These are phyloP conservation scores for Tuber aestivum DNA, from an alignment of 495 filamentous ascomycete species.

Conservation along the genomic window DNA sequence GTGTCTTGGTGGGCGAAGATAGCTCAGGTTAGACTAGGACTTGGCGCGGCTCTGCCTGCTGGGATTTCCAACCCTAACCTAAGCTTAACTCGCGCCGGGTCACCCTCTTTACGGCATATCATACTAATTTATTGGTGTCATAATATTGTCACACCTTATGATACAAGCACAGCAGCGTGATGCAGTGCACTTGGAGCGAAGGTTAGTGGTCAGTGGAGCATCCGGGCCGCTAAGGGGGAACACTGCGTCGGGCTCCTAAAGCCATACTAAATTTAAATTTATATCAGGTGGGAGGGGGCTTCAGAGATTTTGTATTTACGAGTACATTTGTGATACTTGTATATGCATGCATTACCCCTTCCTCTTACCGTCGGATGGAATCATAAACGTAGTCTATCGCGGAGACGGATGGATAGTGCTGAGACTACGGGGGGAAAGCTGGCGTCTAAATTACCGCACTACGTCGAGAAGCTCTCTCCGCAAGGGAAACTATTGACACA, in stretches of 20 bases:
- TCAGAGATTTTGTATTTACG: neutral
- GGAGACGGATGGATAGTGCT: too few relatives aligned
- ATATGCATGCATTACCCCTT: neutral
- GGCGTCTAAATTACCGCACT: neutral
- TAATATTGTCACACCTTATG: too few relatives aligned
- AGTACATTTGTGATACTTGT: neutral
- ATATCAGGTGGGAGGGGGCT: too few relatives aligned
- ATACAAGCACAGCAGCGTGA: too few relatives aligned
- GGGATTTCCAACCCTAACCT: neutral
- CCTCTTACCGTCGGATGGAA: neutral
- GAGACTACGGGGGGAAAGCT: too few relatives aligned
- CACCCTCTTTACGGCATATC: too few relatives aligned
- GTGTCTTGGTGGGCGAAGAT: neutral
- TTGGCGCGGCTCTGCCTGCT: neutral
- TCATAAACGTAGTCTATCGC: neutral
- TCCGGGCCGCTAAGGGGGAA: neutral
- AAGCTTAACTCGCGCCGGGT: neutral
- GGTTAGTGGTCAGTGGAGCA: neutral
- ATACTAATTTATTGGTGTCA: too few relatives aligned
- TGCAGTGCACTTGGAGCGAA: neutral
- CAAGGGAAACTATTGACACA: neutral
- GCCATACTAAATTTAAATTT: too few relatives aligned
- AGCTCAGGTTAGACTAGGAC: neutral
- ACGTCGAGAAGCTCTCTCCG: neutral
- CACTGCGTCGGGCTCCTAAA: neutral